Evolutionary conservation across 2,329 filamentous ascomycete genomes (phyloP), one percentile per base, ranked within the genome.

Genomic region (Myriosclerotinia duriaeana): DNA sequence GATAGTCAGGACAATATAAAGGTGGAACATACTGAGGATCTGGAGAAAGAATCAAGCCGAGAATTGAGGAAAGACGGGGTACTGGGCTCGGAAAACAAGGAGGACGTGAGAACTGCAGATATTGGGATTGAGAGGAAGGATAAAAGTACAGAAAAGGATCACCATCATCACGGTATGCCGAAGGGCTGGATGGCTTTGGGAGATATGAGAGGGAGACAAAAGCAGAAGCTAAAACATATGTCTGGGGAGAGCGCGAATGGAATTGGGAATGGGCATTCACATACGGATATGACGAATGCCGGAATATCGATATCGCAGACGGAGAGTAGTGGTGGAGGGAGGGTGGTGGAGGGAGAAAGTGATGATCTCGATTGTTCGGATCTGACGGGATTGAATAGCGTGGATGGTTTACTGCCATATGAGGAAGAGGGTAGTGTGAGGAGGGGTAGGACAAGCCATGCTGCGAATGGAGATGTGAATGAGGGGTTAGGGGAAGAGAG

Each of bases 351-450:
- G 17, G 62, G 53, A 5, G 55, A 63, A n/a, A 26, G 66, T 46
- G 71, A 71, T 20, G 69, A 74, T n/a, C 44, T 74, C 6, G 71
- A 72, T 22, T 54, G 58, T 50, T 44, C 60, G 54, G 46, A 48
- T 60, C 65, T 75, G 65, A 56, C 69, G 48, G 69, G 75, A 40
- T 62, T 76, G 53, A 71, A 72, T 50, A 75, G 72, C 56, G 74
- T 74, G 65, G 75, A 76, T 67, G 74, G 72, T 48, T 69, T 75
- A 48, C 53, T 76, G 12, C 72, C 67, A 20, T 67, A 68, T 17
- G 70, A 71, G 7, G 68, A 71, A 22, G 68, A 69, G 30, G 55
- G 64, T 34, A 66, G 64, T 20, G 54, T 20, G 34, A 52, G 55
- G 26, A 62, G 44, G 44, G 20, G 59, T 20, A 53, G 54, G 44